Conservation (phyloP, 108 stramenopile genomes). For the Schizochytrium sp. region DNA sequence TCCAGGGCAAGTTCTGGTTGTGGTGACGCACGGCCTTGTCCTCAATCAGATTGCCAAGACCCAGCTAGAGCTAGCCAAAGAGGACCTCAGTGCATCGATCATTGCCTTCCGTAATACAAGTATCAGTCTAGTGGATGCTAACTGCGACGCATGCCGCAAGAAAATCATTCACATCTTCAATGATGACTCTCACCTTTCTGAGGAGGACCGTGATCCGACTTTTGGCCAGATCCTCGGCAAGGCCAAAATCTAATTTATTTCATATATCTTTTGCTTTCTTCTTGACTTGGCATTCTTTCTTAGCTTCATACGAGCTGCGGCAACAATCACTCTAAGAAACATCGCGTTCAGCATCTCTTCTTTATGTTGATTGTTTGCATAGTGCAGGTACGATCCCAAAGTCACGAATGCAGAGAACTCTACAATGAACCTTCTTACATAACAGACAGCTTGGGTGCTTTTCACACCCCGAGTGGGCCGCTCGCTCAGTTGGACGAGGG, state of each 20-base stretch:
- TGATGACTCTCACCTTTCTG: constrained; percentile 48
- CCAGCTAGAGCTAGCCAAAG: neutral
- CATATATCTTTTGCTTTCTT: neutral
- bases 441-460: too few relatives aligned
- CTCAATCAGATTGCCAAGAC: constrained; percentile 42
- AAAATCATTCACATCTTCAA: constrained; percentile 22
- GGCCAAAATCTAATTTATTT: neutral
- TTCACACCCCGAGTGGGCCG: too few relatives aligned
- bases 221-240: constrained; percentile 16
- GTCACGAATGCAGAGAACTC: too few relatives aligned
- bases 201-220: constrained; percentile 28
- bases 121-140: neutral
- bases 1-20: constrained; percentile 27
- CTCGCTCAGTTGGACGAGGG: too few relatives aligned
- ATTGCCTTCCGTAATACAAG: constrained; percentile 42
- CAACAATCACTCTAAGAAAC: too few relatives aligned
- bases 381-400: too few relatives aligned
- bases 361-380: too few relatives aligned
- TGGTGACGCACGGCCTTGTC: constrained; percentile 60
- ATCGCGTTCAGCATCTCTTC: too few relatives aligned
- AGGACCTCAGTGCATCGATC: neutral
- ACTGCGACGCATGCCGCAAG: neutral
- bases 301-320: too few relatives aligned
- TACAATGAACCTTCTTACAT: too few relatives aligned
- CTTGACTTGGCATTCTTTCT: too few relatives aligned